phyloP scores from a whole-genome alignment of 1,284 basidiomycete genomes.

The Leccinum subrobustum region DNA sequence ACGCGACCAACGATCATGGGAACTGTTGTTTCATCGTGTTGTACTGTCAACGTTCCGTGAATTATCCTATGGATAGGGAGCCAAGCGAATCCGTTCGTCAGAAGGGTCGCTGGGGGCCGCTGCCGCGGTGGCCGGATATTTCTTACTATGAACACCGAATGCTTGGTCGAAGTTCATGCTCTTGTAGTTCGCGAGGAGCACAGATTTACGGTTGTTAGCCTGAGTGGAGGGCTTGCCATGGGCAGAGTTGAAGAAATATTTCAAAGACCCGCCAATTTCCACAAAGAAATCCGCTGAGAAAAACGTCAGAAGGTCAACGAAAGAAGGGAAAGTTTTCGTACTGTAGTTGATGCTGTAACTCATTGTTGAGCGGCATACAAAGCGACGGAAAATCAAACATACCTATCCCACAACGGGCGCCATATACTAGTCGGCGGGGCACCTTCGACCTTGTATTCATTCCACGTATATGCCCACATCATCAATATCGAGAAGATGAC shows the following conservation, averaged over 20 bases:
- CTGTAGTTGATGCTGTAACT: slow-evolving; percentile 65
- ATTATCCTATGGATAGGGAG: slow-evolving; percentile 40
- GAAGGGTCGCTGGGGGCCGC: slow-evolving; percentile 8
- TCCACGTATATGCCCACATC: slow-evolving; percentile 77
- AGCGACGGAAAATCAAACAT: slow-evolving; percentile 15
- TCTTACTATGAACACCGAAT: slow-evolving; percentile 43
- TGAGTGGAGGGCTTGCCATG: slow-evolving; percentile 48
- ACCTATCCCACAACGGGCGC: slow-evolving; percentile 74
- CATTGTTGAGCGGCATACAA: slow-evolving; percentile 7
- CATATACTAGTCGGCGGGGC: slow-evolving; percentile 49
- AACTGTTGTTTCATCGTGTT: slow-evolving; percentile 4
- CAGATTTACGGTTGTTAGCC: slow-evolving; percentile 31
- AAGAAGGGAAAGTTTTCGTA: slow-evolving; percentile 31
- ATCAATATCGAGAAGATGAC: slow-evolving; percentile 76
- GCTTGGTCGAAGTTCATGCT: slow-evolving; percentile 47
- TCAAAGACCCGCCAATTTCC: slow-evolving; percentile 64
- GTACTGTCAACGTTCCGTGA: slow-evolving; percentile 3
- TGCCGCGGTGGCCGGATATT: slow-evolving; percentile 14
- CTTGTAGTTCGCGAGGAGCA: slow-evolving; percentile 30
- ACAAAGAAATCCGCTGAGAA: slow-evolving; percentile 57
- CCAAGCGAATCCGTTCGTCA: slow-evolving; percentile 47
- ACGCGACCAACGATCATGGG: not conserved
- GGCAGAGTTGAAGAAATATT: slow-evolving; percentile 55
- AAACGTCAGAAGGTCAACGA: slow-evolving; percentile 6
- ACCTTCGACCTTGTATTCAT: slow-evolving; percentile 55